Evolutionary conservation across 2,329 filamentous ascomycete species (phyloP).

Genomic region (Xylaria sp.): DNA sequence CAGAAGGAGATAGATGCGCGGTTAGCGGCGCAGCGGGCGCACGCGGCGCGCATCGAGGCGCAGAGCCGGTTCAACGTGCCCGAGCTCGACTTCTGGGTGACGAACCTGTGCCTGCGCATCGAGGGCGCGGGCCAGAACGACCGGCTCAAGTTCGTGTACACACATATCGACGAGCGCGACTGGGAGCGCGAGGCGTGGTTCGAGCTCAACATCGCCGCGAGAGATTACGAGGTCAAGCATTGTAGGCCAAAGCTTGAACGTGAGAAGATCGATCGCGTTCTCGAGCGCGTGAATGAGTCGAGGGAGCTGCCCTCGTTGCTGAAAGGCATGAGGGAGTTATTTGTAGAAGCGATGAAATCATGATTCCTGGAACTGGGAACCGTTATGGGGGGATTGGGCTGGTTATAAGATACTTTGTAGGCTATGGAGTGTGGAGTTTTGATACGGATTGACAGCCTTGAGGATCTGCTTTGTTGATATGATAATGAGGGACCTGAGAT

Average conservation of each 20-base stretch:
- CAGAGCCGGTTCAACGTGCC: constrained; percentile 91
- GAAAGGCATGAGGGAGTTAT: constrained; percentile 85
- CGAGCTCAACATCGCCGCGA: constrained; percentile 81
- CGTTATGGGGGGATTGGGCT: too few species aligned
- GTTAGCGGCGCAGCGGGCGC: constrained; percentile 76
- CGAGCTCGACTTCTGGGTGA: constrained; percentile 96
- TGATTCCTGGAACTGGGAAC: too few species aligned
- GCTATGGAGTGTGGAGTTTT: constrained; percentile 33
- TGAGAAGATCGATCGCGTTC: constrained; percentile 79
- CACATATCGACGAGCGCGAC: constrained; percentile 85
- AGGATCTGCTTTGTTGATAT: constrained; percentile 23
- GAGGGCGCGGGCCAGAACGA: constrained; percentile 89
- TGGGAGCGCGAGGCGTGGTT: constrained; percentile 95
- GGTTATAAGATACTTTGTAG: constrained; percentile 15
- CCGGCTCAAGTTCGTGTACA: constrained; percentile 89
- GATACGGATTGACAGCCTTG: background rate
- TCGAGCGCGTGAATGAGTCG: constrained; percentile 84
- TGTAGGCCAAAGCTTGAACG: constrained; percentile 84
- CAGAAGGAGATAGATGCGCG: constrained; percentile 76
- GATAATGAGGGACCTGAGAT: constrained; percentile 26
- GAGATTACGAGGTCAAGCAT: constrained; percentile 87
- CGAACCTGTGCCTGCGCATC: constrained; percentile 86
- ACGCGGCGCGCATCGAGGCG: constrained; percentile 79
- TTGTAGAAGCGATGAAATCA: constrained; percentile 73
- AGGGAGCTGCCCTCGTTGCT: constrained; percentile 77